A percentile compares a stretch with the other conserved stretches of the same genome.
Conservation (phyloP, 176 grass and related monocot species). For the Zizania latifolia region DNA sequence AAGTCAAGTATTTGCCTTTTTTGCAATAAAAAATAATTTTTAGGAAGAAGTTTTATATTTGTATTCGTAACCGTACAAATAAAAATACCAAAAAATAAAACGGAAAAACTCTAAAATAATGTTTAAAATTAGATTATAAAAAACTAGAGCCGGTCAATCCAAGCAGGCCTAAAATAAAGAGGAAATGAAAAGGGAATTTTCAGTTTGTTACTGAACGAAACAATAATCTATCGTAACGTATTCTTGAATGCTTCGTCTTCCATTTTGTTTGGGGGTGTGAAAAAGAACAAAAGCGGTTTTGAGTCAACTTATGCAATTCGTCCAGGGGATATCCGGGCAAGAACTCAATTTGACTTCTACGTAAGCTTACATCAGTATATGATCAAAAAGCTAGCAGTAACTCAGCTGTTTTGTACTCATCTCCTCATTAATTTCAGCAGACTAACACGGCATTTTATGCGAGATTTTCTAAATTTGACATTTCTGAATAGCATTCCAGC, state of each 20-base stretch:
- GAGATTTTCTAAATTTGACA: background rate
- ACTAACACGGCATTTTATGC: constrained; percentile 26
- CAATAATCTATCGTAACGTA: background rate
- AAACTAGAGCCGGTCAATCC: too few relatives aligned
- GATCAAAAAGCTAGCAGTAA: background rate
- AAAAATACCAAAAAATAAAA: too few relatives aligned
- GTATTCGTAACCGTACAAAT: too few relatives aligned
- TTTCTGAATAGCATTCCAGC: background rate
- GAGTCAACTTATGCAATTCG: constrained; percentile 16
- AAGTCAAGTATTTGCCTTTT: too few relatives aligned
- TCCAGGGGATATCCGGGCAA: background rate
- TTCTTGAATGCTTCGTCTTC: constrained; percentile 8
- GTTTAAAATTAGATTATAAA: too few relatives aligned
- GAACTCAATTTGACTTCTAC: constrained; percentile 28
- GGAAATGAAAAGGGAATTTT: background rate
- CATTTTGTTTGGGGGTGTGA: constrained; percentile 9
- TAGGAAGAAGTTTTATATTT: too few relatives aligned
- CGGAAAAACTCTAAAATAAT: too few relatives aligned
- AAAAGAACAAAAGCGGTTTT: constrained; percentile 45
- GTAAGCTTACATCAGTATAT: background rate
- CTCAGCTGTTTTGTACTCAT: background rate
- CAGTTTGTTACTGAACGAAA: constrained; percentile 21
- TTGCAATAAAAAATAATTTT: too few relatives aligned
- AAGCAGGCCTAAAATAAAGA: background rate
- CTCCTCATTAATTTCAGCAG: background rate